These are phyloP conservation scores for Nitzschia sp. DNA, from an alignment of 108 stramenopile genomes.

Conservation along the genomic window DNA sequence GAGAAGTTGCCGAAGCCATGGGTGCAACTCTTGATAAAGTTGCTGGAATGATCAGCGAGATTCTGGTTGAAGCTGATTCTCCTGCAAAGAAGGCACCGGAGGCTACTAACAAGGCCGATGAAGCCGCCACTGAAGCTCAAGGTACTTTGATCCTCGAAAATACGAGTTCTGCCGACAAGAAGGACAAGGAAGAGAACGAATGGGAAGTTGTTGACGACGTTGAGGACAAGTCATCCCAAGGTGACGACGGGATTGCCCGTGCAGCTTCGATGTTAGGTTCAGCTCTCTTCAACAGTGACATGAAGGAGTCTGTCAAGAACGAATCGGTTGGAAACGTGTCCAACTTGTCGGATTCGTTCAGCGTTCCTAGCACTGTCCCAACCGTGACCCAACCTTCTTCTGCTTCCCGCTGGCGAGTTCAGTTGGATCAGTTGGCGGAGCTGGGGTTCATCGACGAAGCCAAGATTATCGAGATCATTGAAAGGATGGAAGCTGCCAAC, in stretches of 20 bases:
- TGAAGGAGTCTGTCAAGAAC: conserved; percentile 30
- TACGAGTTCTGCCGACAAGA: conserved; percentile 22
- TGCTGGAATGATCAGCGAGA: conserved; percentile 45
- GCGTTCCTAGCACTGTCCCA: conserved; percentile 44
- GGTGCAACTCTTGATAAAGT: conserved; percentile 57
- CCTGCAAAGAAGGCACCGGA: neutral
- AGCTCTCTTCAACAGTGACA: conserved; percentile 64
- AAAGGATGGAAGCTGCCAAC: conserved; percentile 64
- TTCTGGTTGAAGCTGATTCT: conserved; percentile 34
- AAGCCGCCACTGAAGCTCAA: neutral
- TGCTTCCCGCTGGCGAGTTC: conserved; percentile 58
- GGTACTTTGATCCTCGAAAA: conserved; percentile 40
- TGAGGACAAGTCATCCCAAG: conserved; percentile 30
- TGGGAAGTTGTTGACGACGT: conserved; percentile 33
- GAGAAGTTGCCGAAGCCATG: conserved; percentile 68
- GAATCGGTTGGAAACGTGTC: conserved; percentile 14
- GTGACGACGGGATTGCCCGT: conserved; percentile 44
- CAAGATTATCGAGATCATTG: conserved; percentile 57
- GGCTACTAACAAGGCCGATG: conserved; percentile 9
- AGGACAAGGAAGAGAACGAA: conserved; percentile 27
- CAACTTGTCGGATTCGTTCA: conserved; percentile 10
- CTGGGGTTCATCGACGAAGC: conserved; percentile 66
- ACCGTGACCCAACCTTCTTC: conserved; percentile 12
- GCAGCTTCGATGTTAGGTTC: conserved; percentile 66
- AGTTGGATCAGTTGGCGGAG: conserved; percentile 59